Evolutionary conservation across 441 rosid genomes (phyloP), one percentile per base, ranked within the genome.

Genomic region (Jatropha podagrica): DNA sequence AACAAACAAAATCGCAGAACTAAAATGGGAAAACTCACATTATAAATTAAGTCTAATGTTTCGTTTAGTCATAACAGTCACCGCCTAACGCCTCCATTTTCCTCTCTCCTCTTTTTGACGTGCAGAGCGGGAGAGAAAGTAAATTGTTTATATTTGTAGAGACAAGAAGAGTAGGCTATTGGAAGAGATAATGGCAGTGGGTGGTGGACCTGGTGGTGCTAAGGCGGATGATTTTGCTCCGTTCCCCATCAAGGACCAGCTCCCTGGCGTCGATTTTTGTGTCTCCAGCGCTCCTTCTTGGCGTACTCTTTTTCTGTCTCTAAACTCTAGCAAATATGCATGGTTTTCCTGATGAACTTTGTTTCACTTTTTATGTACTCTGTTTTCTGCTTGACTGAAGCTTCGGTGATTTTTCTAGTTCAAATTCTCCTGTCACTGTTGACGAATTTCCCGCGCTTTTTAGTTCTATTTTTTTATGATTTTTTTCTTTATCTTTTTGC

Each of bases 221-320:
- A 89, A 89, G 76, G 78, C 2, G 1, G 96, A 90, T 60, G 98
- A 90, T 70, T 88, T 89, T 65, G 82, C 80, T 41, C 96, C 98
- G 0, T 87, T 85, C 81, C 97, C 97, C 2, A 78, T 88, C 46
- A 94, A 87, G 78, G 95, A 89, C 59, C 97, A 94, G 86, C 97
- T 91, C 48, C 96, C 98, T 4, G 96, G 94, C 71, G 84, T 94
- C 37, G 95, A 92, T 46, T 82, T 69, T 76, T 92, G 97, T 79
- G 84, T 91, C 69, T 82, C 91, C 52, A 94, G 97, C 81, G 77
- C 85, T 78, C 98, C 98, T 48, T 54, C 87, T 26, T 94, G 98
- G 98, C 83, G 97, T 94, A 86, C 68, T 42, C 52, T 32, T 17
- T 59, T 65, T 76, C 46, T 17, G 38, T 15, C 15, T 60, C 27